Evolutionary conservation across 176 grass and related monocot species (phyloP), one percentile per base, ranked within the genome.

Genomic region (Oryza brachyantha): DNA sequence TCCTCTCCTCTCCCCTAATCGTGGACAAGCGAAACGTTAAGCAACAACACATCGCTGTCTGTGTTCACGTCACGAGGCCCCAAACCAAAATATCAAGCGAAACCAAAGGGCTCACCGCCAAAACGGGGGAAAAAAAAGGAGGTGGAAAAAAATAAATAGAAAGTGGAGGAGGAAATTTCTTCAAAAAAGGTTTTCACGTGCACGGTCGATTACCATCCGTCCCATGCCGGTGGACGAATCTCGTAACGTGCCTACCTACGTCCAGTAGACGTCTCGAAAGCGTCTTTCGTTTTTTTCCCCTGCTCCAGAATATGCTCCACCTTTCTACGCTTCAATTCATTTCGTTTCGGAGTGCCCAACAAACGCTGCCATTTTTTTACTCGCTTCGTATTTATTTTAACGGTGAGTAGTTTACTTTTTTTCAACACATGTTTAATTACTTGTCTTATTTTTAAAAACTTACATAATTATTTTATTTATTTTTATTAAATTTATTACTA

Each of bases 201-300:
- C 6, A 3, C 32, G 6, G 54, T 55, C 32, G 6, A 65, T 55
- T 55, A 74, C n/a, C 50, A 54, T 58, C 13, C 43, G 41, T n/a
- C 10, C 10, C 52, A n/a, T 2, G 24, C 1, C 41, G 77, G 11
- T 74, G 45, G 63, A 27, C 50, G 72, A 76, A 84, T 77, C 81
- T 70, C 69, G 64, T n/a, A 50, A 75, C 72, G 70, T 60, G 45
- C 45, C 45, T 48, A 48, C 45, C 45, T 48, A 48, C 45, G 45
- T 19, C 45, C 46, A 52, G 25, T 42, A 24, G 27, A 35, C 19
- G 72, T 41, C 27, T 61, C 11, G 27, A 45, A 61, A 22, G 63
- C 81, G 55, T 32, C 34, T 52, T 37, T 5, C 31, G 5, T 11
- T 34, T 21, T 16, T 35, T 34, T 25, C 54, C 37, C 2, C 25